Base-by-base conservation (phyloP, 2,329 filamentous ascomycete genomes). In the Fusarium sp. region DNA sequence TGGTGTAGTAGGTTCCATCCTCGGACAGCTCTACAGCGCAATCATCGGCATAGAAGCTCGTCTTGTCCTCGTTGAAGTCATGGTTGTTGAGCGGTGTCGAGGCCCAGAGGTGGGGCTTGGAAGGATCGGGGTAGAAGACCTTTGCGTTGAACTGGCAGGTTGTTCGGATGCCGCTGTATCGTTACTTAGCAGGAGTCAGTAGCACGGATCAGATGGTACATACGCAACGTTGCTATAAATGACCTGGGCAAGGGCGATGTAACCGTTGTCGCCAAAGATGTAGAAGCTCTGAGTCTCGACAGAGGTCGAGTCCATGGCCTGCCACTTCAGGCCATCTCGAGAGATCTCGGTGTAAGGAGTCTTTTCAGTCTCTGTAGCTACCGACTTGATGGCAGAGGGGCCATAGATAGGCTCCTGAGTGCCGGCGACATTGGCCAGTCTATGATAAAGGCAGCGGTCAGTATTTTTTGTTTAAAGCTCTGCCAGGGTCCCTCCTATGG, bases 221-320 rank as follows among this genome's bases (percentile, higher is more conserved):
- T 90, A 98, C 95, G 89, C 92, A 79, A 99, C 92, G 82, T 97
- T 98, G 85, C 93, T 98, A 86, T 98, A 97, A 80, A 99, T 97
- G 81, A 98, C 87, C 86, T 99, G 96, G 64, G 89, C 89, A 81
- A 97, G 88, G 54, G 87, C 93, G 69, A 95, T 81, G 68, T 91
- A 86, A 51, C 96, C 96, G 63, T 85, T 89, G 67, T 97, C 92
- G 58, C 91, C 86, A 81, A 91, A 91, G 76, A 98, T 83, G 84
- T 99, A 99, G 84, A 98, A 99, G 68, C 88, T 94, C 84, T 98
- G 92, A 31, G 94, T 98, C 86, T 99, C 96, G 74, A 98, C 96
- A 76, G 88, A 92, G 69, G 96, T 98, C 76, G 90, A 91, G 72
- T 94, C 91, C 84, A 94, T 87, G 26, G 87, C 89, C 75, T 85